Evolutionary conservation across 441 rosid genomes (phyloP), one percentile per base, ranked within the genome.

Genomic region (Eruca vesicaria): DNA sequence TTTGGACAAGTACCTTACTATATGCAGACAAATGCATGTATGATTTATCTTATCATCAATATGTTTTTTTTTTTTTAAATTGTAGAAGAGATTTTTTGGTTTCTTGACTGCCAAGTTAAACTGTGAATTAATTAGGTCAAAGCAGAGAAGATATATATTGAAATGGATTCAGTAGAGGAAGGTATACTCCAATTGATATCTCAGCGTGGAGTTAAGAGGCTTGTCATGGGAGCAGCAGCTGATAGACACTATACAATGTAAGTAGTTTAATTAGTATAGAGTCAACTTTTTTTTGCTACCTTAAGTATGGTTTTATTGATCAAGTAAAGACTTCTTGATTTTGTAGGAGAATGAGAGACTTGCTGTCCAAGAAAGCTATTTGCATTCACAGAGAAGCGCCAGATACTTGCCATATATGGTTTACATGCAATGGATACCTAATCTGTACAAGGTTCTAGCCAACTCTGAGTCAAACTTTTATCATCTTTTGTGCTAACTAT

Each of bases 151-250:
- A 69, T 80, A 15, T 70, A 20, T 69, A 76, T 73, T 45, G 97
- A 89, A 76, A 81, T 45, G 78, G 91, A 83, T 56, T 77, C 80
- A 61, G 71, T 88, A 4, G 96, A 88, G 77, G 66, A 84, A 73
- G 98, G 98, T 6, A 86, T 94, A 67, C 67, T 89, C 36, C 86
- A 87, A 43, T 72, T 92, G 19, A 80, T 94, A 36, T 76, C 82
- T 12, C 69, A 31, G 70, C 66, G 82, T 55, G 82, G 94, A 45
- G 87, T 92, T 21, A 86, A 50, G 65, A 84, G 84, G 81, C 93
- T 94, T 69, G 98, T 90, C 29, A 90, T 92, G 96, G 97, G 98
- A 74, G 96, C 96, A 71, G 97, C 98, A 66, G 84, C 90, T 28
- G 87, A 89, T 81, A 92, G 68, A 74, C 85, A 84, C 63, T 84